Conservation (phyloP, 2,329 filamentous ascomycete genomes). For the Sclerotinia subarctica region DNA sequence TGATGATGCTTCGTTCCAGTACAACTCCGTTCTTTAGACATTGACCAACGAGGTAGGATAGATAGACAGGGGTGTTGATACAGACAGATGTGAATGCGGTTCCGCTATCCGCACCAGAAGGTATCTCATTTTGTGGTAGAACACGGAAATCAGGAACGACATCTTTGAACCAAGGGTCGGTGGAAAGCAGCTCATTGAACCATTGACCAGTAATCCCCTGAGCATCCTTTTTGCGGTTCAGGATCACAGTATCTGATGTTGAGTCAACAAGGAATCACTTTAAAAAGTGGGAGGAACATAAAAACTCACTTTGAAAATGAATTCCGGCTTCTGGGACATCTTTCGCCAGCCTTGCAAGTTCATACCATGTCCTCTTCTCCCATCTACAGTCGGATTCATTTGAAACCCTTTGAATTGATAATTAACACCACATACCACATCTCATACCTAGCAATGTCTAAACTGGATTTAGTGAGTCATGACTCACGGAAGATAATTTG, state of each 20-base stretch:
- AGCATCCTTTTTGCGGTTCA: constrained; percentile 42
- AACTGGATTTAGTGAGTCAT: background rate
- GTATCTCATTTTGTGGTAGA: constrained; percentile 56
- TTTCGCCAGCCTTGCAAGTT: constrained; percentile 56
- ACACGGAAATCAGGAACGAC: constrained; percentile 69
- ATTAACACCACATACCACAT: constrained; percentile 13
- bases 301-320: constrained; percentile 64
- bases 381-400: constrained; percentile 44
- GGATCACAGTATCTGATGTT: constrained; percentile 47
- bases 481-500: constrained; percentile 70
- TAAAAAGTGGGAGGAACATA: background rate
- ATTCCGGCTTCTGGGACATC: constrained; percentile 74
- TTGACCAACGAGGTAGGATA: constrained; percentile 79
- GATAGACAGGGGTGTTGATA: constrained; percentile 86
- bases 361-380: constrained; percentile 64
- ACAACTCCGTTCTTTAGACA: constrained; percentile 71
- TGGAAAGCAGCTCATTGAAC: constrained; percentile 64
- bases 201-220: constrained; percentile 30
- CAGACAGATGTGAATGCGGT: constrained; percentile 80
- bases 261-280: background rate
- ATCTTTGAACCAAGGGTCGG: constrained; percentile 70
- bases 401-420: constrained; percentile 37
- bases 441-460: constrained; percentile 4
- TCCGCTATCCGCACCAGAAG: constrained; percentile 64
- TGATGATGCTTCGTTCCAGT: constrained; percentile 59